Evolutionary conservation across 129 eudicot genomes (phyloP).

Genomic region (Flaveria trinervia): DNA sequence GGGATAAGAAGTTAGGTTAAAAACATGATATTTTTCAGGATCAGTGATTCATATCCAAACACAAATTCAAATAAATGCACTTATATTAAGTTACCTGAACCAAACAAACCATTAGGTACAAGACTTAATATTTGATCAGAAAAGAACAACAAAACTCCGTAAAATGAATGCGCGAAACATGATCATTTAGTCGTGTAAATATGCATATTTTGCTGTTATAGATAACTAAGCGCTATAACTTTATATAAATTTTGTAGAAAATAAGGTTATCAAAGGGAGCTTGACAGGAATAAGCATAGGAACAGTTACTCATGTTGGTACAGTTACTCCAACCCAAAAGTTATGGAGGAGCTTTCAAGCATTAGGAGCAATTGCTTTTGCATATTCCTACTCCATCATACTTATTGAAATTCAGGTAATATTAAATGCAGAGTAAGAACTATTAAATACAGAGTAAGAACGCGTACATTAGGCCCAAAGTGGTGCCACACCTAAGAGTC

Average conservation of each 20-base stretch:
- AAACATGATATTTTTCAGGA: slow-evolving; percentile 24
- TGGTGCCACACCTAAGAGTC: too few species aligned
- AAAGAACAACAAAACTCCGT: background rate
- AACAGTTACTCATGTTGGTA: slow-evolving; percentile 43
- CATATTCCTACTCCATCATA: slow-evolving; percentile 66
- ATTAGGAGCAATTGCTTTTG: slow-evolving; percentile 76
- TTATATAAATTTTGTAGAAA: slow-evolving; percentile 32
- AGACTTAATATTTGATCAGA: background rate
- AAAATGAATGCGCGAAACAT: background rate
- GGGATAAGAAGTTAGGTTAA: slow-evolving; percentile 18
- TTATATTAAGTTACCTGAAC: background rate
- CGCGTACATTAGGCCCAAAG: too few species aligned
- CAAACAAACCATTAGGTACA: background rate
- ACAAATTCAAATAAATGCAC: slow-evolving; percentile 6
- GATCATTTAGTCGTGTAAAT: background rate
- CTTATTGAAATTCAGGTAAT: slow-evolving; percentile 70
- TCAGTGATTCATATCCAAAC: slow-evolving; percentile 24
- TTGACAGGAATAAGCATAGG: slow-evolving; percentile 69
- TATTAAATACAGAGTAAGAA: too few species aligned
- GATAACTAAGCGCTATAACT: background rate
- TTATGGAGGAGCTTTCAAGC: slow-evolving; percentile 82
- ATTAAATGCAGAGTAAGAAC: too few species aligned
- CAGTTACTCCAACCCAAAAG: slow-evolving; percentile 57
- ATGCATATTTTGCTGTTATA: background rate
- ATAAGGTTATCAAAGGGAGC: slow-evolving; percentile 59